A percentile compares a stretch with the other conserved stretches of the same genome.
phyloP scores from a whole-genome alignment of 2,329 filamentous ascomycete genomes.

The Colletotrichum sp. region DNA sequence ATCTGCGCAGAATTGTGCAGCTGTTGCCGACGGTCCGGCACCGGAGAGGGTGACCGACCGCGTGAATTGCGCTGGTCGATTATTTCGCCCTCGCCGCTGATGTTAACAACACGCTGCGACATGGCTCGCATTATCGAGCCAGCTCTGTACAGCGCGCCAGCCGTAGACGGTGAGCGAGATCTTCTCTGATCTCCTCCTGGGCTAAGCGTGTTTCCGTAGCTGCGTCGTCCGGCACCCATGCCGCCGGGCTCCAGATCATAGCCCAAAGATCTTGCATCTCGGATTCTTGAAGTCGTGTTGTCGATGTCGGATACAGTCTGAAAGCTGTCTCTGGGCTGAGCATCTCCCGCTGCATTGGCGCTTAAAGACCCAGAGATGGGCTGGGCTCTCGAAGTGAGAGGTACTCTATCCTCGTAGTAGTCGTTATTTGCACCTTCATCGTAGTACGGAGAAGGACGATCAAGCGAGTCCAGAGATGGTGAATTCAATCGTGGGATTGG shows the following conservation, averaged over 20 bases:
- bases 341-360: constrained; percentile 40
- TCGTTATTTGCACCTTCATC: constrained; percentile 40
- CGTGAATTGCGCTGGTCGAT: constrained; percentile 74
- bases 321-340: constrained; percentile 58
- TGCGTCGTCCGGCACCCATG: constrained; percentile 53
- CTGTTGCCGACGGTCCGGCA: constrained; percentile 56
- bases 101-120: constrained; percentile 96
- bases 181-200: constrained; percentile 54
- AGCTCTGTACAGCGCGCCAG: constrained; percentile 70
- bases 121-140: constrained; percentile 82
- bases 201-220: constrained; percentile 61
- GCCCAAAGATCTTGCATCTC: constrained; percentile 59
- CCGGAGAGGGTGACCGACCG: constrained; percentile 62
- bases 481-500: constrained; percentile 6
- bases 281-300: constrained; percentile 56
- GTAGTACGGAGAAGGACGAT: constrained; percentile 35
- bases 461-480: constrained; percentile 32
- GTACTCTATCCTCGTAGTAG: constrained; percentile 61
- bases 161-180: constrained; percentile 68
- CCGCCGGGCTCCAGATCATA: constrained; percentile 63
- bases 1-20: constrained; percentile 36
- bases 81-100: constrained; percentile 89
- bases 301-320: constrained; percentile 61
- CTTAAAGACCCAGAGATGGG: constrained; percentile 58
- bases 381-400: constrained; percentile 60